Base-by-base conservation (phyloP, 148 eudicot species). In the Polygonum aviculare region DNA sequence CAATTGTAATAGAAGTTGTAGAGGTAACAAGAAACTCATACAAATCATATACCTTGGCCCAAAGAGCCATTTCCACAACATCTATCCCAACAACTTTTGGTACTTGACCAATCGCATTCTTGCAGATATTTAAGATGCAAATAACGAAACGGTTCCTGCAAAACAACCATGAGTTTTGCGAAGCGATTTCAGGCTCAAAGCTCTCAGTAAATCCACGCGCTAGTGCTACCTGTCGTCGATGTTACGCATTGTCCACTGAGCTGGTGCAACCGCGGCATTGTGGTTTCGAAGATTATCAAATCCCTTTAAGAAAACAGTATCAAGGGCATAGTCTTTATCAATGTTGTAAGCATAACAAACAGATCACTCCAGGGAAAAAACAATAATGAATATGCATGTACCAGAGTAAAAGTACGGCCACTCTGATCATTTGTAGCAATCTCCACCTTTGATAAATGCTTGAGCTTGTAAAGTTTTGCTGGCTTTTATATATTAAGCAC, bases 31-130 rank as follows among this genome's bases (percentile, higher is more conserved):
- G 33, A 57, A 21, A 7, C 2, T 12, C n/a, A 65, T 33, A 65
- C 35, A 35, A 6, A 41, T 26, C 31, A 26, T 40, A 69, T 77
- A 95, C 98, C 97, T 95, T 95, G 19, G 98, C 98, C 98, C 98
- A 95, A 69, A 95, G 97, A 84, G 98, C 98, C 98, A 95, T 92
- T 88, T 95, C 98, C 79, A 95, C 98, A 39, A 95, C 96, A 84
- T 95, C 98, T 69, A 95, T 86, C 55, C 98, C 98, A 81, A 89
- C 94, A 82, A 95, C 94, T 90, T 95, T 95, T 22, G 98, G 98
- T 41, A 90, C 84, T 73, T 84, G 97, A 62, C 93, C 97, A 76
- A 90, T 84, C 71, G 88, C 77, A 69, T 95, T 96, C 82, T 86
- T 95, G 86, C 98, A 86, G 62, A 85, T 88, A 79, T 95, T 92